Percentiles rank a stretch among this genome's conserved stretches.
Conservation (phyloP, 2,329 filamentous ascomycete genomes). For the Pseudodiploospora longispora region DNA sequence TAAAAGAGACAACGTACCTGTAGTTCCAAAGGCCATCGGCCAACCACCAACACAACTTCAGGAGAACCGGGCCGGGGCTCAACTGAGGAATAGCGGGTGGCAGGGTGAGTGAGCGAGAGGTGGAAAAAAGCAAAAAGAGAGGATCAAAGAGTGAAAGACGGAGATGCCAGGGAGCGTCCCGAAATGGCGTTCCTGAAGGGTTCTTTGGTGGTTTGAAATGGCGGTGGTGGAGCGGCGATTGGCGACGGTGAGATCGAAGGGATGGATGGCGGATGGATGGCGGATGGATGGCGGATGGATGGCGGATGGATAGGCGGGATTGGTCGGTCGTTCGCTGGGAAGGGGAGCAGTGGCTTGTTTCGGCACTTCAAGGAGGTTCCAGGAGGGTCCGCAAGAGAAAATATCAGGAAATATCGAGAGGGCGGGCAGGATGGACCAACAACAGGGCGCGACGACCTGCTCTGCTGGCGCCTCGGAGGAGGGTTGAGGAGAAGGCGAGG, state of each 20-base stretch:
- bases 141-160: not conserved
- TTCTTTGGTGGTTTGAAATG: slow-evolving; percentile 1
- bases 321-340: too few relatives aligned
- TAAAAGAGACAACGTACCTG: slow-evolving; percentile 3
- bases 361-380: too few relatives aligned
- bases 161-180: too few relatives aligned
- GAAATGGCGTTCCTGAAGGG: not conserved
- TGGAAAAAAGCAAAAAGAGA: slow-evolving; percentile 3
- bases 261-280: slow-evolving; percentile 2
- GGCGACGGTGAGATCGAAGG: slow-evolving; percentile 6
- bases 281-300: not conserved
- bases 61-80: not conserved
- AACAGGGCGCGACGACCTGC: too few relatives aligned
- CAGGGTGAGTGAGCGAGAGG: slow-evolving; percentile 1
- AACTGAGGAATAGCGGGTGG: too few relatives aligned
- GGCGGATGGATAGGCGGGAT: not conserved
- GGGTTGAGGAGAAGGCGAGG: not conserved
- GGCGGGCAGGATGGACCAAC: too few relatives aligned
- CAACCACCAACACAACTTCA: slow-evolving; percentile 5
- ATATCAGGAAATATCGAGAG: too few relatives aligned
- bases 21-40: slow-evolving; percentile 6
- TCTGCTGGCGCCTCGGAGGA: not conserved
- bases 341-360: too few relatives aligned
- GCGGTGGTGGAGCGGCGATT: slow-evolving; percentile 1
- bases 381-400: too few relatives aligned